Conservation (phyloP, 768 basidiomycete species). For the Suillus bovinus region DNA sequence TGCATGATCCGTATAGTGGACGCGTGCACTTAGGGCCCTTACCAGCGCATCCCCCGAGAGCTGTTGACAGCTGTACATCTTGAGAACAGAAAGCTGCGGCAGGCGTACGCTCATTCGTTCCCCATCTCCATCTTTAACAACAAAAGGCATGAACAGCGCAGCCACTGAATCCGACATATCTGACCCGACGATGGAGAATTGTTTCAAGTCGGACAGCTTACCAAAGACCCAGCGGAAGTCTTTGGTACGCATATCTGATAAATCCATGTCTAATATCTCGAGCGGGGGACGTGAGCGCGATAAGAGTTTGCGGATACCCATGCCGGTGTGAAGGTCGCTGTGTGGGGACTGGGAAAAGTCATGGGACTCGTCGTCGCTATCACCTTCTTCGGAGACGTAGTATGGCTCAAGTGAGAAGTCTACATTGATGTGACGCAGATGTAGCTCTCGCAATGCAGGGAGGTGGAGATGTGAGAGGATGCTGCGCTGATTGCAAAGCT, state of each 20-base stretch:
- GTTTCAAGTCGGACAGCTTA: slow-evolving; percentile 49
- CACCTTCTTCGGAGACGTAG: slow-evolving; percentile 52
- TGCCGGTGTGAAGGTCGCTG: slow-evolving; percentile 77
- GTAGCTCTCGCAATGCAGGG: slow-evolving; percentile 59
- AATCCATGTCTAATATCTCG: slow-evolving; percentile 72
- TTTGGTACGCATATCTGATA: slow-evolving; percentile 81
- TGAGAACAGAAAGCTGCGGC: slow-evolving; percentile 53
- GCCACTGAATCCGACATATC: slow-evolving; percentile 81
- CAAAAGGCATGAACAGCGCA: slow-evolving; percentile 50
- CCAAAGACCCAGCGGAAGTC: slow-evolving; percentile 74
- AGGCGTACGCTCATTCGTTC: slow-evolving; percentile 43
- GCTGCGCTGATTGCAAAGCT: slow-evolving; percentile 62
- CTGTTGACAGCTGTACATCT: slow-evolving; percentile 62
- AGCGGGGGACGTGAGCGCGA: slow-evolving; percentile 62
- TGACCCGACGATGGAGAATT: slow-evolving; percentile 75
- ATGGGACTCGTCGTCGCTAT: slow-evolving; percentile 70
- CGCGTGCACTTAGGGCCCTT: slow-evolving; percentile 49
- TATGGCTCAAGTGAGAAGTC: slow-evolving; percentile 44
- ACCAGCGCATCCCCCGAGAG: slow-evolving; percentile 61
- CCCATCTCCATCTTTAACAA: neutral
- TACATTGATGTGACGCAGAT: slow-evolving; percentile 67
- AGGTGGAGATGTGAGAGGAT: slow-evolving; percentile 65
- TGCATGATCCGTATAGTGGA: slow-evolving; percentile 36
- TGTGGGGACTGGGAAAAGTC: slow-evolving; percentile 79
- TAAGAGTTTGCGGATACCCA: slow-evolving; percentile 72